Evolutionary conservation across 108 stramenopile genomes (phyloP).

Genomic region (Ochromonas danica): DNA sequence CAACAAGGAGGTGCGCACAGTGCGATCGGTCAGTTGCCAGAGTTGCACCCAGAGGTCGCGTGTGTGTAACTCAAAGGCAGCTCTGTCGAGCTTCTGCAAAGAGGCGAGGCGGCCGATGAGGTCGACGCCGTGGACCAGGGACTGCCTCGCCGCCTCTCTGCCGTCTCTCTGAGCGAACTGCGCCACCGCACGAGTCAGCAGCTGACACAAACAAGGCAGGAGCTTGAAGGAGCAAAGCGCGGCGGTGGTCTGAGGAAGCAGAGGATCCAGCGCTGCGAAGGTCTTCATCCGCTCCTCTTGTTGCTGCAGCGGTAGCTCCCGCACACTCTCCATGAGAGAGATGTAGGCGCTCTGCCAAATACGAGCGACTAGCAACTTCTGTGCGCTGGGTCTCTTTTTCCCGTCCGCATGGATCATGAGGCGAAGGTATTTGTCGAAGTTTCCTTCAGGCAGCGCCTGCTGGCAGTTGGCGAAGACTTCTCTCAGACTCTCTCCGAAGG

Average conservation of each 20-base stretch:
- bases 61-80: too few relatives aligned
- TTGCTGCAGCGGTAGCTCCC: neutral
- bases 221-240: neutral
- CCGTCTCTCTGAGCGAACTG: conserved; percentile 4
- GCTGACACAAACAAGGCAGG: conserved; percentile 4
- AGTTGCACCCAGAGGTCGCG: conserved; percentile 45
- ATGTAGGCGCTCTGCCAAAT: neutral
- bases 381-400: neutral
- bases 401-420: neutral
- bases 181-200: neutral
- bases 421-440: too few relatives aligned
- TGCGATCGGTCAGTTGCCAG: conserved; percentile 50
- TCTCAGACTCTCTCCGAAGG: neutral
- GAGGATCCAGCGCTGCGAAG: neutral
- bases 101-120: neutral
- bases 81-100: too few relatives aligned
- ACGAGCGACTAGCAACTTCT: neutral
- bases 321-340: neutral
- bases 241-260: neutral
- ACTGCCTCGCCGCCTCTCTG: too few relatives aligned
- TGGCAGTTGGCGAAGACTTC: neutral
- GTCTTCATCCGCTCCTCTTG: neutral
- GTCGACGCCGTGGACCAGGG: neutral
- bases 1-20: conserved; percentile 48
- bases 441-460: neutral